Evolutionary conservation across 1,284 basidiomycete species (phyloP), one percentile per base, ranked within the genome.

Genomic region (Rhizoctonia solani): DNA sequence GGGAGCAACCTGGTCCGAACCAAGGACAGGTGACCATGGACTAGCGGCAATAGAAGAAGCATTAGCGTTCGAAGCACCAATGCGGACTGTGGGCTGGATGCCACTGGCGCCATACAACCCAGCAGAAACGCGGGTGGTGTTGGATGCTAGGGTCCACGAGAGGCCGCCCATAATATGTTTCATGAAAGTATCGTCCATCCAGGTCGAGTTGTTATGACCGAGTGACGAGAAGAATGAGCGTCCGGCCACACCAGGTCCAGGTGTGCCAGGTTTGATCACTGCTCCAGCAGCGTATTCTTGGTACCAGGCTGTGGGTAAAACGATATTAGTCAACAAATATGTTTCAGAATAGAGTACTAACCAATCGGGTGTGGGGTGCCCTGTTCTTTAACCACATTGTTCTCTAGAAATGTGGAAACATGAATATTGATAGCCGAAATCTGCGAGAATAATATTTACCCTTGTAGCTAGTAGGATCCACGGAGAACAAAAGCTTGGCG

Each of bases 171-270:
- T 74, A 46, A 82, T 69, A 70, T 82, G 81, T 34, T 72, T 71
- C 25, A 77, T 73, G 73, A 80, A 81, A 4, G 73, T 74, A 29
- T 73, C 69, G 63, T 79, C 70, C 56, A 75, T 71, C 78, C 79
- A 79, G 0, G 71, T 80, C n/a, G 74, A 73, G 61, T 76, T 76
- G 46, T 74, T 70, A 74, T 93, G 91, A 1, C 90, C 90, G 1
- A 93, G 80, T 68, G 85, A 86, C 0, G 91, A 92, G 76, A 90
- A 93, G 77, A 89, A 93, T 69, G 87, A 89, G 39, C 90, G 82
- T 14, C 90, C 91, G 21, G 46, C 14, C 16, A 39, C 8, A 9
- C 44, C 42, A 27, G 44, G 16, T 13, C 44, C 81, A 0, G 84
- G 80, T 21, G 78, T 77, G 1, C 75, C 76, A 1, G 78, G 80